Conservation (phyloP, 78 protist species). For the Paulinella micropora region DNA sequence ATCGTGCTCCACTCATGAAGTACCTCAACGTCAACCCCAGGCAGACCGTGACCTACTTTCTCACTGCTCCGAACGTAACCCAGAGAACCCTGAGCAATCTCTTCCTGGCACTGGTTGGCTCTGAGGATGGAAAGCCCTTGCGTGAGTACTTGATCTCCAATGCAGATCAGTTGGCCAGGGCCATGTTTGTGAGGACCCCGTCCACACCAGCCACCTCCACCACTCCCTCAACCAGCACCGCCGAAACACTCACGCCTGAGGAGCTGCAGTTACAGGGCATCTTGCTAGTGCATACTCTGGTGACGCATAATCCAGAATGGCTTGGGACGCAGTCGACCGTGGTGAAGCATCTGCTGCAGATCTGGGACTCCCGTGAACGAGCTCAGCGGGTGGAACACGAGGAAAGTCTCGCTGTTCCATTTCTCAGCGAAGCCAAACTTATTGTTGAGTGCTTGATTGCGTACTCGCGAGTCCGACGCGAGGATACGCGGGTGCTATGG, state of each 20-base stretch:
- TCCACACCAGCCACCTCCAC: background rate
- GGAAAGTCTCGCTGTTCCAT: constrained; percentile 12
- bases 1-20: constrained; percentile 53
- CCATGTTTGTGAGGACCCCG: background rate
- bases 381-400: constrained; percentile 3
- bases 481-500: constrained; percentile 47
- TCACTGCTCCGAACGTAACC: constrained; percentile 21
- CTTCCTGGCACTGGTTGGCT: constrained; percentile 5
- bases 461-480: constrained; percentile 35
- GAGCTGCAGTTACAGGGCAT: constrained; percentile 18
- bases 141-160: background rate
- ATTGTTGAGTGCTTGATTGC: constrained; percentile 51
- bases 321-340: background rate
- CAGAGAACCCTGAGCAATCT: background rate
- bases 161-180: background rate
- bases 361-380: constrained; percentile 28
- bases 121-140: background rate
- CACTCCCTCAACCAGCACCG: background rate
- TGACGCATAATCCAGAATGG: constrained; percentile 22
- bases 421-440: constrained; percentile 39
- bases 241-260: background rate
- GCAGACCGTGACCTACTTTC: constrained; percentile 41
- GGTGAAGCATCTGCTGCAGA: background rate
- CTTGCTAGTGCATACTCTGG: constrained; percentile 16
- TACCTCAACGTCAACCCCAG: constrained; percentile 50